phyloP scores from a whole-genome alignment of 2,329 filamentous ascomycete species.

The Phialocephala sp. region DNA sequence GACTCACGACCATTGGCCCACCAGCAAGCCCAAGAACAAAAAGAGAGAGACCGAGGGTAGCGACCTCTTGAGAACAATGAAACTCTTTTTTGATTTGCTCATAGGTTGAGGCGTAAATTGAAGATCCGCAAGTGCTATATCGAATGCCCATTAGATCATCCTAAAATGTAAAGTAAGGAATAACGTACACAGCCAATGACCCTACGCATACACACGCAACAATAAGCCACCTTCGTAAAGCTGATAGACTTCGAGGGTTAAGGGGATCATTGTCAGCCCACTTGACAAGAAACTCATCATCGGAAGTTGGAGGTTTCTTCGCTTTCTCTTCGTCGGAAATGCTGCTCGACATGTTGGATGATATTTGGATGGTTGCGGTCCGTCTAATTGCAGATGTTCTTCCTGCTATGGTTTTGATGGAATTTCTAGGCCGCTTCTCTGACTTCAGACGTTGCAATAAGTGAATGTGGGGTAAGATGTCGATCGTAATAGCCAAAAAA shows the following conservation, averaged over 20 bases:
- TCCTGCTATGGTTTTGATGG: background rate
- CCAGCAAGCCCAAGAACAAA: constrained; percentile 65
- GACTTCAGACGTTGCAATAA: background rate
- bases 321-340: constrained; percentile 21
- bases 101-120: constrained; percentile 84
- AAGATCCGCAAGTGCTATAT: constrained; percentile 78
- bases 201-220: constrained; percentile 73
- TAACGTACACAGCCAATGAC: constrained; percentile 78
- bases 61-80: constrained; percentile 41
- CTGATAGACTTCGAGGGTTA: constrained; percentile 72
- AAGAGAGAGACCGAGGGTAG: constrained; percentile 62
- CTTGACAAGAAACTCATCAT: constrained; percentile 62
- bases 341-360: background rate
- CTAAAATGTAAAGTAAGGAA: background rate
- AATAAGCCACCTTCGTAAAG: constrained; percentile 74
- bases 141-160: background rate
- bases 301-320: background rate
- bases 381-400: background rate
- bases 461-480: background rate
- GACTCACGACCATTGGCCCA: constrained; percentile 70
- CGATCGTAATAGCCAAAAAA: background rate
- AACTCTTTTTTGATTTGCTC: constrained; percentile 36
- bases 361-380: background rate
- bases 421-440: background rate
- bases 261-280: constrained; percentile 77